phyloP scores from a whole-genome alignment of 768 basidiomycete species.

The Lentinula sp. region DNA sequence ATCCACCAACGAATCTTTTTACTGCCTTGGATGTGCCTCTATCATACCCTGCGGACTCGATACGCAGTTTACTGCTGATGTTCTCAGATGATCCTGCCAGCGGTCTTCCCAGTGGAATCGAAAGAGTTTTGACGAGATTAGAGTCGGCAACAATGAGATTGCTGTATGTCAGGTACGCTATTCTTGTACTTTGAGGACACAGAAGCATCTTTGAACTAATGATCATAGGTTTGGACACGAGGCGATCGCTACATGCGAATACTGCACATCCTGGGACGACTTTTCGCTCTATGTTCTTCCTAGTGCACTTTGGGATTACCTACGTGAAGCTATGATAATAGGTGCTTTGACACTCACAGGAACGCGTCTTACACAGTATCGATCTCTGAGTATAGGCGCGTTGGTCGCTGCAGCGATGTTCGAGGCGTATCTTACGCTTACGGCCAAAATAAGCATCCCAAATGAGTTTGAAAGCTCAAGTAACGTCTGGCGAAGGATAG shows the following conservation, averaged over 20 bases:
- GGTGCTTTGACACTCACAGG: constrained; percentile 39
- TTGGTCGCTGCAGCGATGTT: constrained; percentile 40
- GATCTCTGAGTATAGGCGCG: constrained; percentile 37
- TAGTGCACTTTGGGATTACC: constrained; percentile 48
- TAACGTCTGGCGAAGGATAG: not conserved
- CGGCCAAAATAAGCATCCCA: constrained; percentile 41
- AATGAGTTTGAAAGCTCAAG: constrained; percentile 28
- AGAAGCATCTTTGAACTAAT: not conserved
- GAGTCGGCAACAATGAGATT: constrained; percentile 51
- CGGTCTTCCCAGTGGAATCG: constrained; percentile 39
- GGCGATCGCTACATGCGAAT: constrained; percentile 55
- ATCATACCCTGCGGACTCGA: constrained; percentile 44
- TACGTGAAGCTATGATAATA: constrained; percentile 48
- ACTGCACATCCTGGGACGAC: constrained; percentile 56
- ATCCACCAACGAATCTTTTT: constrained; percentile 60
- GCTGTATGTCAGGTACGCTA: constrained; percentile 51
- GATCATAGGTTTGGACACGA: constrained; percentile 59
- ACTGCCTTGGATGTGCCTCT: constrained; percentile 46
- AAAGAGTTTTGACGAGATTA: constrained; percentile 48
- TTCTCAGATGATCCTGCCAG: constrained; percentile 30
- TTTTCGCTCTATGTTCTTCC: constrained; percentile 56
- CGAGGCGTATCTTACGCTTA: constrained; percentile 50
- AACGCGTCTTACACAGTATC: constrained; percentile 35
- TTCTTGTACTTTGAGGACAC: not conserved
- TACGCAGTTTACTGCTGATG: constrained; percentile 39